phyloP scores from a whole-genome alignment of 768 basidiomycete genomes.

The Trametes cingulata region DNA sequence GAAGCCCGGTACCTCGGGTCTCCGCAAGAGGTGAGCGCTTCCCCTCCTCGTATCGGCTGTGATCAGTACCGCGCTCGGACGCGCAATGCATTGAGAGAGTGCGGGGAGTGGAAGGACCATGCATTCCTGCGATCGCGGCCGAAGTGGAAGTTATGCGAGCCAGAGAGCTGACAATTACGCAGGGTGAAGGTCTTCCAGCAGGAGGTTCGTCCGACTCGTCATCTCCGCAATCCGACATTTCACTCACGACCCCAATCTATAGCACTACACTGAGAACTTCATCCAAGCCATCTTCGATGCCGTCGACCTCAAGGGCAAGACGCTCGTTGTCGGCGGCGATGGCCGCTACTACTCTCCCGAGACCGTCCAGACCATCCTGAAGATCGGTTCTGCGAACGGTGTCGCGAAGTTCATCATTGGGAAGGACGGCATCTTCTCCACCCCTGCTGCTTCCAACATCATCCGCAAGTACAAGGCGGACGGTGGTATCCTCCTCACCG shows the following conservation, averaged over 20 bases:
- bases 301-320: conserved; percentile 75
- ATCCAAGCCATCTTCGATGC: conserved; percentile 92
- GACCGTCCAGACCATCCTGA: conserved; percentile 87
- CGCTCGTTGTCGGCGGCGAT: conserved; percentile 95
- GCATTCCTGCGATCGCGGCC: neutral
- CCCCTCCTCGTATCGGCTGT: conserved; percentile 6
- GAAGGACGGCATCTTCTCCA: conserved; percentile 89
- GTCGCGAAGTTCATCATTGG: conserved; percentile 92
- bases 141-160: neutral
- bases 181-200: conserved; percentile 99
- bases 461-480: conserved; percentile 96
- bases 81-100: neutral
- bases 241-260: conserved; percentile 25
- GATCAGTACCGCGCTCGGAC: conserved; percentile 20
- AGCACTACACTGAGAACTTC: conserved; percentile 99
- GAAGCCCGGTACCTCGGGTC: conserved; percentile 97
- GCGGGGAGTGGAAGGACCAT: neutral
- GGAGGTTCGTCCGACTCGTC: conserved; percentile 53
- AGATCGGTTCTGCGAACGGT: conserved; percentile 92
- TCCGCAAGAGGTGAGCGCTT: conserved; percentile 80
- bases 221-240: neutral
- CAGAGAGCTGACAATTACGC: conserved; percentile 17
- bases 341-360: conserved; percentile 91
- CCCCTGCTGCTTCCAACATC: conserved; percentile 93
- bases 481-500: conserved; percentile 96